Percentiles rank a stretch among this genome's conserved stretches.
These are phyloP conservation scores for Sambucus nigra DNA, from an alignment of 129 eudicot species.

Conservation along the genomic window DNA sequence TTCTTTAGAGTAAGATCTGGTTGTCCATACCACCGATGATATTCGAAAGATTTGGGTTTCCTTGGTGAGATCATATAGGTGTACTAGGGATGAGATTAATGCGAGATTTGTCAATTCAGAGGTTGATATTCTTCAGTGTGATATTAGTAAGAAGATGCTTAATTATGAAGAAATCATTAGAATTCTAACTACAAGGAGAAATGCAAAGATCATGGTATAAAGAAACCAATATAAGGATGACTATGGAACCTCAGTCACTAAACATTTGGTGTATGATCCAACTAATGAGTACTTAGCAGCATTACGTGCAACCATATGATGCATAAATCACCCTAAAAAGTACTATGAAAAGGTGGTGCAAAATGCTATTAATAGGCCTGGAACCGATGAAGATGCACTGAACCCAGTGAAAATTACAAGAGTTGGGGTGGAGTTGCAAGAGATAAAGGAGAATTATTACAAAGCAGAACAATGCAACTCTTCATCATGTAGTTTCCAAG, in stretches of 20 bases:
- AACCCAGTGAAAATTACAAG: constrained; percentile 65
- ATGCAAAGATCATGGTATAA: constrained; percentile 53
- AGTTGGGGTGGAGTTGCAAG: constrained; percentile 65
- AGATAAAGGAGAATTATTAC: constrained; percentile 56
- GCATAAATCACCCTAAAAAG: constrained; percentile 49
- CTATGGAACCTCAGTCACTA: constrained; percentile 52
- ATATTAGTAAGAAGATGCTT: constrained; percentile 33
- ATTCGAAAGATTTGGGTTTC: constrained; percentile 60
- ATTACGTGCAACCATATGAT: constrained; percentile 39
- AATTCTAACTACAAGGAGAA: constrained; percentile 70
- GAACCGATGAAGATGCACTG: constrained; percentile 65
- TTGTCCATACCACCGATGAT: constrained; percentile 43
- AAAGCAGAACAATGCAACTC: constrained; percentile 65
- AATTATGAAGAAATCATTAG: constrained; percentile 61
- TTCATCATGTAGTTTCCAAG: constrained; percentile 54
- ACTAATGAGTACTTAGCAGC: constrained; percentile 31
- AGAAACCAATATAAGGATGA: constrained; percentile 56
- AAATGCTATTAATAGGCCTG: constrained; percentile 38
- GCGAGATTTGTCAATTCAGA: constrained; percentile 49
- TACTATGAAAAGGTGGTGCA: constrained; percentile 82
- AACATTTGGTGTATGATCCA: constrained; percentile 48
- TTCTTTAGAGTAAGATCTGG: constrained; percentile 73
- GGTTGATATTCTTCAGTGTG: constrained; percentile 42
- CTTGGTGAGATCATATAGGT: constrained; percentile 60
- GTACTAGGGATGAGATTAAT: constrained; percentile 44